These are phyloP conservation scores for Globisporangium paddicum DNA, from an alignment of 352 stramenopile genomes.

Conservation along the genomic window DNA sequence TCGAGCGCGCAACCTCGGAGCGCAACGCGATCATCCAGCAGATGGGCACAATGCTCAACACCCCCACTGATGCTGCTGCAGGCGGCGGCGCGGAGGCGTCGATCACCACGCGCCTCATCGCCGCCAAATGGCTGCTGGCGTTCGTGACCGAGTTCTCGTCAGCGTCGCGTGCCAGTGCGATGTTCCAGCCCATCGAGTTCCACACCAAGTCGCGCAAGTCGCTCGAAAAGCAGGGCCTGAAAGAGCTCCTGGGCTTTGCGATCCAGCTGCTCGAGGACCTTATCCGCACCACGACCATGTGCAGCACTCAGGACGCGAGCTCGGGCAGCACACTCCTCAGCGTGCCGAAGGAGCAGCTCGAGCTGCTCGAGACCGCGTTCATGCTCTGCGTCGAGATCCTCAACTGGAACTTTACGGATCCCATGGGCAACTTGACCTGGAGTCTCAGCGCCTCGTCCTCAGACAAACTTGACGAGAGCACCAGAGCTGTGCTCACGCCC, in stretches of 20 bases:
- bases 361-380: constrained; percentile 75
- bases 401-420: constrained; percentile 73
- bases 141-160: constrained; percentile 86
- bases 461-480: constrained; percentile 25
- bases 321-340: constrained; percentile 13
- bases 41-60: constrained; percentile 62
- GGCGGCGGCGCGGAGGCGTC: neutral
- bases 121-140: constrained; percentile 76
- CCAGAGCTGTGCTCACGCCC: constrained; percentile 38
- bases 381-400: constrained; percentile 72
- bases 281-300: constrained; percentile 57
- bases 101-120: constrained; percentile 49
- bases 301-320: constrained; percentile 25
- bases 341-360: constrained; percentile 56
- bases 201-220: constrained; percentile 65
- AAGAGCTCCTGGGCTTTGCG: constrained; percentile 53
- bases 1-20: constrained; percentile 53
- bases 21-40: constrained; percentile 57
- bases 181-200: constrained; percentile 80
- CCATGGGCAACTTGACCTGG: constrained; percentile 62
- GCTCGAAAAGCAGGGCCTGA: constrained; percentile 57
- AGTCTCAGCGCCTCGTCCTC: constrained; percentile 31
- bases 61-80: neutral
- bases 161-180: constrained; percentile 68
- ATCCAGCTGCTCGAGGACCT: constrained; percentile 68